Conservation (phyloP, 495 filamentous ascomycete species). For the Trypethelium eluteriae region DNA sequence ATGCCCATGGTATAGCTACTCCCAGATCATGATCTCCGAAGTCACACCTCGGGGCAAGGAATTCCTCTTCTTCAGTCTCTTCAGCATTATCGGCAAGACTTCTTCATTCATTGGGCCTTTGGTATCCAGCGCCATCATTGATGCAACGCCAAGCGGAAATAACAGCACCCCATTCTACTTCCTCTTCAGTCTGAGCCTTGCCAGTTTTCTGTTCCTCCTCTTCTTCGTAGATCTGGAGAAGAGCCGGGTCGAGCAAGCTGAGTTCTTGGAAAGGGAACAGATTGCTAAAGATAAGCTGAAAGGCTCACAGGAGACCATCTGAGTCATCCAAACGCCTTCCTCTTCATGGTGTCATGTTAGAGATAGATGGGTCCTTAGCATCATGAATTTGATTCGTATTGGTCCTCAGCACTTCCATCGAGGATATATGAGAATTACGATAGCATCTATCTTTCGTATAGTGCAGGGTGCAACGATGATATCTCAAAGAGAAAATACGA, state of each 20-base stretch:
- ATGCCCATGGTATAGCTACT: constrained; percentile 63
- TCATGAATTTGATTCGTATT: not conserved
- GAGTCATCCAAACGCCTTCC: not conserved
- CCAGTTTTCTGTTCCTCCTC: constrained; percentile 46
- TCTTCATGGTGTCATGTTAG: too few species aligned
- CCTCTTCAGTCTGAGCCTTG: constrained; percentile 48
- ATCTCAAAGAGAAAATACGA: too few species aligned
- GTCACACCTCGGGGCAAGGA: constrained; percentile 58
- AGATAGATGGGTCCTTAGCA: too few species aligned
- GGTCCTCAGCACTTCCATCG: not conserved
- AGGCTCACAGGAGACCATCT: not conserved
- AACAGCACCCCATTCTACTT: constrained; percentile 58
- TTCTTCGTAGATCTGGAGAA: constrained; percentile 51
- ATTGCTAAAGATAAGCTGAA: constrained; percentile 23
- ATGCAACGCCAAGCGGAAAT: constrained; percentile 48
- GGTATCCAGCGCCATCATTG: constrained; percentile 59
- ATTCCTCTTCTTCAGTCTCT: constrained; percentile 60
- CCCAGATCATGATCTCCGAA: constrained; percentile 60
- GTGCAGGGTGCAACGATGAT: too few species aligned
- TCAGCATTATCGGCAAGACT: constrained; percentile 59
- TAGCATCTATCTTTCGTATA: too few species aligned
- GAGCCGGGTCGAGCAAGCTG: constrained; percentile 51
- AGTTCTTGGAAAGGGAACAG: constrained; percentile 43
- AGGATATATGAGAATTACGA: too few species aligned
- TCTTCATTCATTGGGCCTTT: constrained; percentile 57